A percentile compares a stretch with the other conserved stretches of the same genome.
Conservation (phyloP, 2,329 filamentous ascomycete species). For the Colletotrichum horii region DNA sequence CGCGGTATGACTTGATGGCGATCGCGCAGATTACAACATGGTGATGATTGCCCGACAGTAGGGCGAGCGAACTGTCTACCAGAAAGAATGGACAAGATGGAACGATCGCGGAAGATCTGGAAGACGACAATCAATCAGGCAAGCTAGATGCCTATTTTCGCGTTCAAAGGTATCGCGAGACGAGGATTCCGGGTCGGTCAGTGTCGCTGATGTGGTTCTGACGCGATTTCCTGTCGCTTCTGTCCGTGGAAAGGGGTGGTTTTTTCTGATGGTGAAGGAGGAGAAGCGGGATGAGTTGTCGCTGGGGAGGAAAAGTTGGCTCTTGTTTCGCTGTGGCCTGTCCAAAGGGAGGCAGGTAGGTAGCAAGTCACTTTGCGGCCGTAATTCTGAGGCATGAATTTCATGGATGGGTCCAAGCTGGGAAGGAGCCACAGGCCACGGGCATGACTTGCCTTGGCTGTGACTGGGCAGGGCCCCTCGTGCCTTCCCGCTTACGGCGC, state of each 20-base stretch:
- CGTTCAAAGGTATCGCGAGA: not conserved
- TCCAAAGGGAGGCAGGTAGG: constrained; percentile 14
- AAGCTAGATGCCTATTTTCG: constrained; percentile 10
- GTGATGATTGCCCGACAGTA: not conserved
- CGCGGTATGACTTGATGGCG: constrained; percentile 8
- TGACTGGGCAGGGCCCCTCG: constrained; percentile 1
- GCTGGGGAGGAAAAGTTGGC: constrained; percentile 29
- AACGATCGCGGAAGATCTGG: not conserved
- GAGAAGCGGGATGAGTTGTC: constrained; percentile 9
- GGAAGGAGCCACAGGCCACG: not conserved
- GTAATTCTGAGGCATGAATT: constrained; percentile 7
- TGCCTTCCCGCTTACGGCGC: constrained; percentile 3
- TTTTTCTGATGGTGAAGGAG: constrained; percentile 21
- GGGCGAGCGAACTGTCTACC: constrained; percentile 9
- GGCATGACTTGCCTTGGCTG: constrained; percentile 8
- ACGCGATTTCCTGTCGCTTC: constrained; percentile 16
- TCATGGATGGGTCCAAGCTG: constrained; percentile 1
- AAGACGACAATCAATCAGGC: constrained; percentile 10
- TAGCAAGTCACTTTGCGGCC: constrained; percentile 13
- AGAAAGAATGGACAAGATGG: constrained; percentile 17
- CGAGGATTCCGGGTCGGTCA: not conserved
- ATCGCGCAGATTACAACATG: constrained; percentile 21
- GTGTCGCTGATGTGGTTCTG: constrained; percentile 8
- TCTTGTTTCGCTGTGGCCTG: constrained; percentile 19
- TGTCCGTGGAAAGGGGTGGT: not conserved